Evolutionary conservation across 805 yeast species (phyloP), one percentile per base, ranked within the genome.

Genomic region (Yarrowia sp.): DNA sequence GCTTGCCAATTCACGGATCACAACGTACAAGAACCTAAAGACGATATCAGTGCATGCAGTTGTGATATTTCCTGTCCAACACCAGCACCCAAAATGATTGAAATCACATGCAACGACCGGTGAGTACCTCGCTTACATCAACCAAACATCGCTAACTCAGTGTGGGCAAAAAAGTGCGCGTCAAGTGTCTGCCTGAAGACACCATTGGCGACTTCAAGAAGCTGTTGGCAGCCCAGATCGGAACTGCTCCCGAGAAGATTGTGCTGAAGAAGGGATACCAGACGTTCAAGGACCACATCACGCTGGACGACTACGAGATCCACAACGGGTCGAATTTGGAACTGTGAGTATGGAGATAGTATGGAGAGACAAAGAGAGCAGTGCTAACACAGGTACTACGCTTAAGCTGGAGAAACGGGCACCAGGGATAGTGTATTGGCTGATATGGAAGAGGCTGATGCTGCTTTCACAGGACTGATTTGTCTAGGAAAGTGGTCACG

Each of bases 251-350:
- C 18, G 88, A 84, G 19, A 84, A 84, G 66, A 68, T 77, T 29
- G 66, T 88, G 0, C 77, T 93, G 65, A 92, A 90, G 72, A 92
- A 90, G 70, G 97, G 97, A 1, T 86, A 90, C 69, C 86, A 84
- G 66, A 82, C 88, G 0, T 84, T 83, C 72, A 94, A 94, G 71
- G 94, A 93, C 69, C 97, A 92, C 71, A 93, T 93, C 62, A 80
- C 92, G 0, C 77, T 93, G 46, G 97, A 87, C n/a, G 99, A 93
- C 73, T 93, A 94, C 71, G 99, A 93, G 72, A 84, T 93, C 18
- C 96, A 91, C 70, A 86, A 91, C 72, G 96, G 96, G 9, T 86
- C 88, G 64, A 90, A 86, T 72, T 74, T 93, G 66, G 99, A 93
- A 74, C 75, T 93, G 72, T 94, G 29, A 38, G 42, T 38, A 38